Conservation (phyloP, 2,329 filamentous ascomycete genomes). For the Lecanicillium sp. region DNA sequence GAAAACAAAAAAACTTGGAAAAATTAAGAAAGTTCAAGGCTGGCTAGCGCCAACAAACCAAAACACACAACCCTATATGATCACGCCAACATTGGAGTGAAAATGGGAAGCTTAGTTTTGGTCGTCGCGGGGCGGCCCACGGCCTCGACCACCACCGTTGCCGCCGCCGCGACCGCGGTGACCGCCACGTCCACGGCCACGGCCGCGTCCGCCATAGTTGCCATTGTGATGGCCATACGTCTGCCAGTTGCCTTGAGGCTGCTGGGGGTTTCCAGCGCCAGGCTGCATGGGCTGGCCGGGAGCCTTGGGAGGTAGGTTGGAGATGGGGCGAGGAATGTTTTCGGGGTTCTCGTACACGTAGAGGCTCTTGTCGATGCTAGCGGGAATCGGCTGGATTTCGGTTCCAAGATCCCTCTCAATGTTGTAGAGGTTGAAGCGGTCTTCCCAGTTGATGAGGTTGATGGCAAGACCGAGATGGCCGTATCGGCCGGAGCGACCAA, state of each 20-base stretch:
- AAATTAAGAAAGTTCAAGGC: conserved; percentile 13
- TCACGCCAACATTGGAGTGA: conserved; percentile 19
- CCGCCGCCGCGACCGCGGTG: conserved; percentile 25
- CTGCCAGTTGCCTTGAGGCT: conserved; percentile 33
- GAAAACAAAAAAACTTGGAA: conserved; percentile 18
- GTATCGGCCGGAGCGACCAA: conserved; percentile 94
- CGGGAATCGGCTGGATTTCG: conserved; percentile 94
- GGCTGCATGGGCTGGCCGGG: conserved; percentile 18
- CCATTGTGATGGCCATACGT: conserved; percentile 30
- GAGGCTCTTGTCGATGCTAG: conserved; percentile 90
- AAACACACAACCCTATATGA: conserved; percentile 14
- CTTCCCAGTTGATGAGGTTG: conserved; percentile 99
- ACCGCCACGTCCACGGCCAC: conserved; percentile 28
- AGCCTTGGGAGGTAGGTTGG: conserved; percentile 33
- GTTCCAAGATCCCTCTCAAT: conserved; percentile 97
- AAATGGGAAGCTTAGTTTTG: conserved; percentile 23
- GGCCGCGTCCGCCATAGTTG: conserved; percentile 27
- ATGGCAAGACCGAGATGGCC: conserved; percentile 96
- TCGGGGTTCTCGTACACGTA: conserved; percentile 98
- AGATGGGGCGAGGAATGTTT: conserved; percentile 77
- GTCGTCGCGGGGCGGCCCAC: conserved; percentile 26
- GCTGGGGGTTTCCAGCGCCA: conserved; percentile 18
- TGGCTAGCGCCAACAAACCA: conserved; percentile 12
- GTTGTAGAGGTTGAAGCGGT: conserved; percentile 97
- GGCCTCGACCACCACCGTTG: conserved; percentile 24